Base-by-base conservation (phyloP, 2,329 filamentous ascomycete genomes). In the Aspergillaceae sp. region DNA sequence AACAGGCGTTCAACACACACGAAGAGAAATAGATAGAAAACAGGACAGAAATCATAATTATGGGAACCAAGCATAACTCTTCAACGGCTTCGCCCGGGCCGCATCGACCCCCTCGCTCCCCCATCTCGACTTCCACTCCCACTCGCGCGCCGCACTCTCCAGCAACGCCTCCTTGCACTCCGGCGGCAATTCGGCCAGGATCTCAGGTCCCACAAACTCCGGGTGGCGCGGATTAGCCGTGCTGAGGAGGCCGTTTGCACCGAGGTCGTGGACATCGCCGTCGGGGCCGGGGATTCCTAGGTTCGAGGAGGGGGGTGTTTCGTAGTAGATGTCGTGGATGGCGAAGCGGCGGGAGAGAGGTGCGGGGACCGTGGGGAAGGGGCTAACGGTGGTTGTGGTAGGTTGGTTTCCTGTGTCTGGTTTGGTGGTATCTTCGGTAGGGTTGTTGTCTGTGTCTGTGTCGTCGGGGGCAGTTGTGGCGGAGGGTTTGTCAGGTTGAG, bases 71-170 rank as follows among this genome's bases (percentile, higher is more conserved):
- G 65, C 58, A 52, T 67, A 69, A 34, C 65, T 69, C 56, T 67
- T 64, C 10, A 59, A 51, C 5, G 65, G 57, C 7, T 53, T 55
- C 10, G 56, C 55, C 19, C 65, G 56, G 10, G 57, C 47, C 4
- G 74, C 75, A 58, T 79, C 78, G 7, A 74, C 67, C 33, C 65
- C 73, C 67, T 96, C 90, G 4, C 78, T 75, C 10, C 78, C 78
- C 87, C 89, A 95, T 51, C 75, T 77, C 30, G 67, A 72, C 63
- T 86, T 86, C 86, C 89, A 97, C 45, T 76, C 68, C 49, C 69
- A 65, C 65, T 95, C 87, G 45, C 76, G 74, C 7, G 69, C 68
- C 43, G 82, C 71, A 3, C 87, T 83, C 44, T 77, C 72, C 43
- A 88, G 74, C 51, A 95, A 89, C 0, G 86, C 84, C 34, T 74